Base-by-base conservation (phyloP, 1,284 basidiomycete species). In the Irpex sp. region DNA sequence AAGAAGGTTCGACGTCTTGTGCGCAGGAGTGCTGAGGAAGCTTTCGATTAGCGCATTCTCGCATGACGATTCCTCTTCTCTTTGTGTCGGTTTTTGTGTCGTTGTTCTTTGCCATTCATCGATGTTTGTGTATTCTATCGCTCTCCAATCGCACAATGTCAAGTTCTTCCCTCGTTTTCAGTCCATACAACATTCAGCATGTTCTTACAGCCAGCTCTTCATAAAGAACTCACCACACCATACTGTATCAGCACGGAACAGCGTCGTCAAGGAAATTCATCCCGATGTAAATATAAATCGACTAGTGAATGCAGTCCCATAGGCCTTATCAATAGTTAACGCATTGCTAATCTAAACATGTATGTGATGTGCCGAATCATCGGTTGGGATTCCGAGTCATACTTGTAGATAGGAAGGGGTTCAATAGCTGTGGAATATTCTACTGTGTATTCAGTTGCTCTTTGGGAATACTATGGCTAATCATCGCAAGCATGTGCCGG, bases 1-100 rank as follows among this genome's bases (percentile, higher is more conserved):
- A 97, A 96, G 89, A 94, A 93, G 76, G 96, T 98, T 62, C 88
- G 94, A 71, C 84, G 92, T 66, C 79, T 98, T 65, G 95, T 86
- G 44, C 85, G 94, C 65, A 82, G 84, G 75, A 92, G 89, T 69
- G 94, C 94, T 15, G 96, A 98, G 74, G 94, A 95, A 73, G 90
- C 87, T 1, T 93, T 84, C 71, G 90, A 93, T 69, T 92, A 58
- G 69, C 49, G 17, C 17, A 8, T n/a, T 21, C 7, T 51, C 49
- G 11, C 55, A 47, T 44, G 58, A 44, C 55, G 7, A 38, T 26
- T 21, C 21, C 63, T 49, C 38, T 49, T 15, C 52, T 19, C 52
- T 19, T 54, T 54, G 17, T 19, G 19, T 19, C 9, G 11, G 52
- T n/a, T 47, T 3, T n/a, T 47, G 44, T 47, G n/a, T 21, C 49